A percentile compares a stretch with the other conserved stretches of the same genome.
Evolutionary conservation across 2,329 filamentous ascomycete species (phyloP).

Genomic region (Penicillium sp.): DNA sequence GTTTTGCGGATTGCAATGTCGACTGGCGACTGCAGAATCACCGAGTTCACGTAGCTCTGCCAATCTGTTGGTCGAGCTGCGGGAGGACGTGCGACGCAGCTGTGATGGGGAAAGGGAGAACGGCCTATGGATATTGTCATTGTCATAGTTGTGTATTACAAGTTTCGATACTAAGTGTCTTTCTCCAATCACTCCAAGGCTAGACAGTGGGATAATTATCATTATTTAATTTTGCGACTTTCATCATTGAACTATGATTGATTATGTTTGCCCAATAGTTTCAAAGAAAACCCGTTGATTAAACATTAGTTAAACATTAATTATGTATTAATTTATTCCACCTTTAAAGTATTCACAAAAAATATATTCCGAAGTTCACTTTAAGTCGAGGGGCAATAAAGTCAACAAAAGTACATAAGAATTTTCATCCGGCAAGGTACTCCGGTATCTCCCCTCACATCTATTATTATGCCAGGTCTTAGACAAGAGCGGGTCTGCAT

Average conservation of each 20-base stretch:
- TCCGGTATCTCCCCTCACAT: slow-evolving; percentile 4
- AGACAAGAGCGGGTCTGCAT: slow-evolving; percentile 19
- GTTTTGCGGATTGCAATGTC: slow-evolving; percentile 16
- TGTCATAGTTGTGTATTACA: slow-evolving; percentile 3
- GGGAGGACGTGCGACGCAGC: slow-evolving; percentile 9
- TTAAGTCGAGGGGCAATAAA: background rate
- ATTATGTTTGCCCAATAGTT: background rate
- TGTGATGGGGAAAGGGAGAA: background rate
- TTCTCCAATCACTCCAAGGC: background rate
- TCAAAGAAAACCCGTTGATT: background rate
- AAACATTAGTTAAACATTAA: background rate
- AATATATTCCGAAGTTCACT: background rate
- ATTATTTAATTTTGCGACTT: background rate
- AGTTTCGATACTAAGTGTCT: background rate
- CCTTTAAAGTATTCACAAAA: background rate
- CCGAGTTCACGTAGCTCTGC: slow-evolving; percentile 6
- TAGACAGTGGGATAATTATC: background rate
- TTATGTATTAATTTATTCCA: background rate
- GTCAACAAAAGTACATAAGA: slow-evolving; percentile 6
- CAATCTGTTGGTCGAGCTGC: slow-evolving; percentile 11
- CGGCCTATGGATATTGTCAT: background rate
- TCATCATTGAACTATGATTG: background rate
- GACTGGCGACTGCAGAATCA: slow-evolving; percentile 27
- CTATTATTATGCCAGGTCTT: slow-evolving; percentile 13
- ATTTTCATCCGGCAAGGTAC: slow-evolving; percentile 2